Conservation (phyloP, 805 yeast species). For the Groenewaldozyma salmanticensis region DNA sequence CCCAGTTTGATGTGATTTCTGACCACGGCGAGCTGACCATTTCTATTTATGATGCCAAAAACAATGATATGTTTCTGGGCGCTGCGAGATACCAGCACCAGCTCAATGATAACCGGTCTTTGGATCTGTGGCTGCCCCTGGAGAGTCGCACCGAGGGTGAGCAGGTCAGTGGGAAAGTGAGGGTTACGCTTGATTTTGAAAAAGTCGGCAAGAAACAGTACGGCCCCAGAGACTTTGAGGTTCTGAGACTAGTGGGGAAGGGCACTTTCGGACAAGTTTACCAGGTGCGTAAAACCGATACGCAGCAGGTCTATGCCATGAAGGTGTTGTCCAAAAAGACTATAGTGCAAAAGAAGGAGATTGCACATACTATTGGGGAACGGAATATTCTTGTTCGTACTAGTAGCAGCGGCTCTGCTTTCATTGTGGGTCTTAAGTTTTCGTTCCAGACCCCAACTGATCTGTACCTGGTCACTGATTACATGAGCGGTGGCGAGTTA, state of each 20-base stretch:
- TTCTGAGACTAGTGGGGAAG: constrained; percentile 80
- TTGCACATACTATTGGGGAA: constrained; percentile 97
- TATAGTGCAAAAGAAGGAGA: constrained; percentile 92
- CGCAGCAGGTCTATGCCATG: constrained; percentile 92
- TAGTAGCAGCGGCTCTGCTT: constrained; percentile 79
- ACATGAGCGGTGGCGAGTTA: constrained; percentile 96
- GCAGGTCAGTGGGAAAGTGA: constrained; percentile 66
- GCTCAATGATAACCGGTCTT: constrained; percentile 22
- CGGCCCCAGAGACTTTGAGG: constrained; percentile 93
- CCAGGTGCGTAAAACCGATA: constrained; percentile 88
- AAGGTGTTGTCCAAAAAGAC: constrained; percentile 90
- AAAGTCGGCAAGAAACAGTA: constrained; percentile 54
- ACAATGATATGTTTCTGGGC: constrained; percentile 79
- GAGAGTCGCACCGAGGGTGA: constrained; percentile 69
- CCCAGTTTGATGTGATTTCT: constrained; percentile 75
- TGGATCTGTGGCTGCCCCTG: constrained; percentile 66
- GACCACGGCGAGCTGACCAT: constrained; percentile 76
- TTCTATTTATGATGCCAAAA: constrained; percentile 79
- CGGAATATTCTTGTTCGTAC: constrained; percentile 90
- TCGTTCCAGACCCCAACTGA: constrained; percentile 94
- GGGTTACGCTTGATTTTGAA: constrained; percentile 64
- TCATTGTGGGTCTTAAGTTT: constrained; percentile 90
- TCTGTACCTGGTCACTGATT: constrained; percentile 88
- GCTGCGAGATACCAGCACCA: constrained; percentile 67
- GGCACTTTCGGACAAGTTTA: constrained; percentile 98